A percentile compares a stretch with the other conserved stretches of the same genome.
phyloP scores from a whole-genome alignment of 2,329 filamentous ascomycete genomes.

The Colletotrichum camelliae region DNA sequence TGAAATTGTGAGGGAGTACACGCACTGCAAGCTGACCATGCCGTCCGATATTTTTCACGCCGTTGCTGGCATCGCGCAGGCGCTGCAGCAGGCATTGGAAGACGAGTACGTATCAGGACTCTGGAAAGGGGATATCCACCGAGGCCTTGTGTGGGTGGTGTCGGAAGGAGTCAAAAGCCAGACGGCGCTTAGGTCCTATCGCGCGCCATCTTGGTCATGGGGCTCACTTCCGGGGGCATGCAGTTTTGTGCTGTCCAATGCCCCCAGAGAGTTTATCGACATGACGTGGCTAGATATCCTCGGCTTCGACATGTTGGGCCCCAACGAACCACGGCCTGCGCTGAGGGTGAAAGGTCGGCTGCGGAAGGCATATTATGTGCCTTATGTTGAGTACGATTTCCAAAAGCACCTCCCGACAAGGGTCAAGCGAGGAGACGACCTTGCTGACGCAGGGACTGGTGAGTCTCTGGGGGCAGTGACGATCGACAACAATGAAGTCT shows the following conservation, averaged over 20 bases:
- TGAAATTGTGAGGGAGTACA: neutral
- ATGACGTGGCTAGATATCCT: neutral
- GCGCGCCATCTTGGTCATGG: neutral
- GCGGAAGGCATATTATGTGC: neutral
- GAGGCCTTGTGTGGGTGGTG: rapidly evolving
- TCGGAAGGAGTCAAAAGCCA: rapidly evolving
- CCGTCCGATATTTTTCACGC: neutral
- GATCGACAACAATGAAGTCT: rapidly evolving
- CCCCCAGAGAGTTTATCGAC: neutral
- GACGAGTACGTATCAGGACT: rapidly evolving
- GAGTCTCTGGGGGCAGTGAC: rapidly evolving
- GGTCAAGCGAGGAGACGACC: neutral
- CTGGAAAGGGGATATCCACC: rapidly evolving
- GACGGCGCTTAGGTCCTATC: rapidly evolving
- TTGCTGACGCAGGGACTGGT: rapidly evolving
- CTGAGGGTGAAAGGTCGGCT: neutral
- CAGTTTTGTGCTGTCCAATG: neutral
- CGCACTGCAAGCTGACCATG: neutral
- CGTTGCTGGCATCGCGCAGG: neutral
- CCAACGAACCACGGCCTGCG: neutral
- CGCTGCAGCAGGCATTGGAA: rapidly evolving
- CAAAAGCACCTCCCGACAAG: rapidly evolving
- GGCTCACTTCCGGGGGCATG: rapidly evolving
- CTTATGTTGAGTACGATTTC: neutral
- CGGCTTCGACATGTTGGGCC: rapidly evolving